Conservation (phyloP, 2,329 filamentous ascomycete genomes). For the Aspergillus sclerotialis region DNA sequence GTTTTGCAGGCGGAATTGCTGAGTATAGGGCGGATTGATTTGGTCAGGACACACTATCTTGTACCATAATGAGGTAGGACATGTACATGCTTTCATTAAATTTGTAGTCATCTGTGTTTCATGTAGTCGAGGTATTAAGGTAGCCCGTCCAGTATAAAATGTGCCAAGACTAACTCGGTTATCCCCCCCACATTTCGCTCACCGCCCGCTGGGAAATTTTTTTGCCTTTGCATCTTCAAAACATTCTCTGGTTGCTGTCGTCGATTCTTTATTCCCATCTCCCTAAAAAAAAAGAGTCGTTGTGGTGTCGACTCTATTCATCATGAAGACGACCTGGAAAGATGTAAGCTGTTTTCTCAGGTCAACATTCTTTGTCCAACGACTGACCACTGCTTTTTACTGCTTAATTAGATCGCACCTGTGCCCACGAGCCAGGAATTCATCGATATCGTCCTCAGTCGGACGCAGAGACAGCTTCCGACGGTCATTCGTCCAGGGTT, state of each 20-base stretch:
- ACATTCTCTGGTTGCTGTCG: conserved; percentile 3
- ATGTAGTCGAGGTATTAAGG: background rate
- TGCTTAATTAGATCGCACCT: conserved; percentile 58
- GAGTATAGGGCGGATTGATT: conserved; percentile 15
- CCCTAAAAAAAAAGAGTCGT: conserved; percentile 14
- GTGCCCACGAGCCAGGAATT: conserved; percentile 93
- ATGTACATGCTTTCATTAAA: conserved; percentile 13
- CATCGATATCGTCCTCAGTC: conserved; percentile 89
- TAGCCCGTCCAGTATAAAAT: background rate
- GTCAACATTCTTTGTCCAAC: background rate
- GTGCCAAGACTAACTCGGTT: conserved; percentile 13
- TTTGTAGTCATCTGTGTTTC: background rate
- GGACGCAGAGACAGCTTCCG: conserved; percentile 85
- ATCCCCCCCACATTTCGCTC: conserved; percentile 9
- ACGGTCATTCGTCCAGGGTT: conserved; percentile 95
- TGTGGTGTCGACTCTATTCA: conserved; percentile 21
- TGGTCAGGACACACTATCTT: conserved; percentile 14
- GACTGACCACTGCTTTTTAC: conserved; percentile 30
- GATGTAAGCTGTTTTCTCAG: conserved; percentile 33
- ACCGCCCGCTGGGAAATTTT: conserved; percentile 12
- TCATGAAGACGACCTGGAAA: conserved; percentile 57
- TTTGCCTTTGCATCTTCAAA: conserved; percentile 12
- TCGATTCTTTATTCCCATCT: conserved; percentile 10
- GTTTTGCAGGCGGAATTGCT: conserved; percentile 21
- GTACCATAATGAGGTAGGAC: conserved; percentile 17